phyloP scores from a whole-genome alignment of 306 rosid genomes.

The Vigna trinervia region DNA sequence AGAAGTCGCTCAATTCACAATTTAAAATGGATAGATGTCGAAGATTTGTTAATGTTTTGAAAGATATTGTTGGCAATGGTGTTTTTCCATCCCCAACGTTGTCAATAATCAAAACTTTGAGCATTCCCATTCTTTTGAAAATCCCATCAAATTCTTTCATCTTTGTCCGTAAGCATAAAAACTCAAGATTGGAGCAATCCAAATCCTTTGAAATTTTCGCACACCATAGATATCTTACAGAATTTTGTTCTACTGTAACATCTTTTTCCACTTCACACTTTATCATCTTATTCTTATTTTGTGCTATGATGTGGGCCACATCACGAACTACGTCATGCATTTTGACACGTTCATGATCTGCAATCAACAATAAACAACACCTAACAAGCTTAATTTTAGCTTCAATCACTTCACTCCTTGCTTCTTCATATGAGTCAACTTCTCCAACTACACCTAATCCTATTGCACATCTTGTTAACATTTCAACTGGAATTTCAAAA shows the following conservation, averaged over 20 bases:
- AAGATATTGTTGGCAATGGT: neutral
- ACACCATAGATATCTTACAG: slow-evolving; percentile 14
- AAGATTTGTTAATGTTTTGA: slow-evolving; percentile 3
- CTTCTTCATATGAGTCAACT: neutral
- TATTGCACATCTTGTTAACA: neutral
- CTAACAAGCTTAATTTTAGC: neutral
- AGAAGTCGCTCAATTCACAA: slow-evolving; percentile 14
- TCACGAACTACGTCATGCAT: slow-evolving; percentile 43
- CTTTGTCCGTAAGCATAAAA: neutral
- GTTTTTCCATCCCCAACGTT: rapidly evolving
- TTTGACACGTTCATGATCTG: neutral
- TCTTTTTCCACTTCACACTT: neutral
- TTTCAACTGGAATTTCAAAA: slow-evolving; percentile 9
- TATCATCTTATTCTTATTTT: neutral
- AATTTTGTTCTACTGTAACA: neutral
- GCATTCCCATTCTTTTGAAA: slow-evolving; percentile 2
- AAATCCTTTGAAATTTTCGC: neutral
- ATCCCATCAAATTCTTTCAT: neutral
- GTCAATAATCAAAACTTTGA: neutral
- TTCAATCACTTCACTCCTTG: neutral
- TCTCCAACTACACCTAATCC: slow-evolving; percentile 26
- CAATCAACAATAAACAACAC: slow-evolving; percentile 19
- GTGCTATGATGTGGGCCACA: neutral
- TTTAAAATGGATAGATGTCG: rapidly evolving
- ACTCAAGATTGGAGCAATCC: slow-evolving; percentile 21